These are phyloP conservation scores for Coemansia sp. DNA, from an alignment of 192 early-diverging fungal genomes.

Conservation along the genomic window DNA sequence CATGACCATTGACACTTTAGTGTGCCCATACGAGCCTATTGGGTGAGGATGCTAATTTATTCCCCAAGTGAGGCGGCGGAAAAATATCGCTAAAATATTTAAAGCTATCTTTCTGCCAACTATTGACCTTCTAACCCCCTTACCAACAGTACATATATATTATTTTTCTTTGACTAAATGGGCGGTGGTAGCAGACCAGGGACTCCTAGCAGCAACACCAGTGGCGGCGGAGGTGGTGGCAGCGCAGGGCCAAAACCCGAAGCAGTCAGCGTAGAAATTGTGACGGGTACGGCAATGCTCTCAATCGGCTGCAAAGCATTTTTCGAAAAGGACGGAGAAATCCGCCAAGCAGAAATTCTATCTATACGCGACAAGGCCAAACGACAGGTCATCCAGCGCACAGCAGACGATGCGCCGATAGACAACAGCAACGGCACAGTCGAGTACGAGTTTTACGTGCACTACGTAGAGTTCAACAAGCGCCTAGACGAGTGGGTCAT, in stretches of 20 bases:
- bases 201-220: constrained; percentile 15
- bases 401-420: constrained; percentile 53
- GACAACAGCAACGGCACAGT: constrained; percentile 30
- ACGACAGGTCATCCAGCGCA: constrained; percentile 47
- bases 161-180: constrained; percentile 12
- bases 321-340: constrained; percentile 66
- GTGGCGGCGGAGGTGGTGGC: not conserved
- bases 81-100: not conserved
- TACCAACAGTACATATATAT: not conserved
- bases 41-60: not conserved
- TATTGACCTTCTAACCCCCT: not conserved
- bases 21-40: not conserved
- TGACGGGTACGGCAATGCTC: constrained; percentile 35
- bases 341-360: constrained; percentile 84
- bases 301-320: constrained; percentile 64
- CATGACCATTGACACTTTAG: not conserved
- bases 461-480: constrained; percentile 97
- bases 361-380: constrained; percentile 65
- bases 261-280: constrained; percentile 17
- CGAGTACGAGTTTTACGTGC: constrained; percentile 86
- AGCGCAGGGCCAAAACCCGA: constrained; percentile 28
- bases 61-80: not conserved
- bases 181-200: constrained; percentile 46
- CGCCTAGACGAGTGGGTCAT: constrained; percentile 96
- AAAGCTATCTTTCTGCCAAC: not conserved